phyloP scores from a whole-genome alignment of 441 rosid species.

The Brassica hybrid region DNA sequence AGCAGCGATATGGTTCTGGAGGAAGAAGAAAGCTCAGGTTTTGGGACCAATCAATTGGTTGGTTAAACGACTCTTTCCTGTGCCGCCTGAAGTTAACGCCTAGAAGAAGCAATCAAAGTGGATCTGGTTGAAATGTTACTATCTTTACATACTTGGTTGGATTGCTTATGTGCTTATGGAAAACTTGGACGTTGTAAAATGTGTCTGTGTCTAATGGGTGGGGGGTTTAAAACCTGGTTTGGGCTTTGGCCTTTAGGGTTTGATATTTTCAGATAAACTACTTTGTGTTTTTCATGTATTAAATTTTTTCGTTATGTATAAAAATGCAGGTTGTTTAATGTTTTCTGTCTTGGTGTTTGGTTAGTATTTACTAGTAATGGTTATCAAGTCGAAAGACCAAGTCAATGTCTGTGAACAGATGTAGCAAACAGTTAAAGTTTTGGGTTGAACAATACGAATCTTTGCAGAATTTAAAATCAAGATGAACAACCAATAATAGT shows the following conservation, averaged over 20 bases:
- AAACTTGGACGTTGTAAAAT: background rate
- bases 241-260: background rate
- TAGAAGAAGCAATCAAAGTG: conserved; percentile 19
- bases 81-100: conserved; percentile 60
- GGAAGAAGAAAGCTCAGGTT: conserved; percentile 75
- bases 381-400: background rate
- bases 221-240: too few species aligned
- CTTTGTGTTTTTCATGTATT: background rate
- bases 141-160: conserved; percentile 19
- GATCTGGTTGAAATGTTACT: conserved; percentile 3
- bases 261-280: background rate
- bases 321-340: background rate
- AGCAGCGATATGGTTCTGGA: conserved; percentile 99
- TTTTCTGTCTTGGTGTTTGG: background rate
- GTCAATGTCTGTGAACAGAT: background rate
- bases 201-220: background rate
- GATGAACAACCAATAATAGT: background rate
- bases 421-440: background rate
- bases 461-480: background rate
- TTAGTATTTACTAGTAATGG: background rate
- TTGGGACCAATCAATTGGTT: conserved; percentile 84
- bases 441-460: background rate
- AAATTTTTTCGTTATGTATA: background rate
- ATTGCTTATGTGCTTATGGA: background rate
- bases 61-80: conserved; percentile 65